Percentiles rank a stretch among this genome's conserved stretches.
Conservation (phyloP, 495 filamentous ascomycete species). For the Xylaria nigripes region DNA sequence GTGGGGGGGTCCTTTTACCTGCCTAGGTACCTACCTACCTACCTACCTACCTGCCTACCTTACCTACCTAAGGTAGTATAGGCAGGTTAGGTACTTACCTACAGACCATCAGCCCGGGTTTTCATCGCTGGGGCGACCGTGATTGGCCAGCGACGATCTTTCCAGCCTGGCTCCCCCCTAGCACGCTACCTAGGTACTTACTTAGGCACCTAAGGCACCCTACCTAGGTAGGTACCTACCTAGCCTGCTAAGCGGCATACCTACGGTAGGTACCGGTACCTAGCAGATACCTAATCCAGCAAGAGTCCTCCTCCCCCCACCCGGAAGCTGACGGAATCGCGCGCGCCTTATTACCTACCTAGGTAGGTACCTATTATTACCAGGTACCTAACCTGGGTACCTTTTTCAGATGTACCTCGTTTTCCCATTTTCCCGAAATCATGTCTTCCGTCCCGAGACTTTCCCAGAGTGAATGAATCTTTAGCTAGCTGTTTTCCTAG, state of each 20-base stretch:
- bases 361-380: no score
- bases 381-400: neutral
- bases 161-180: neutral
- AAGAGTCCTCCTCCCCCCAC: no score
- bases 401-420: neutral
- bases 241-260: no score
- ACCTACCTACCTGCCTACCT: no score
- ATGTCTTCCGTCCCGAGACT: constrained; percentile 5
- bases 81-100: no score
- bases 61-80: no score
- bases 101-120: constrained; percentile 10
- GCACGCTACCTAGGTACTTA: neutral
- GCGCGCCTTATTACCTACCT: constrained; percentile 13
- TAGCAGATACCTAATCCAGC: no score
- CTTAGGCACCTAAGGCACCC: neutral
- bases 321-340: constrained; percentile 24
- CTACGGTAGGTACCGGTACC: no score
- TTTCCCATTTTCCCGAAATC: constrained; percentile 8
- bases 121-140: constrained; percentile 12
- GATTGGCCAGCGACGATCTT: neutral
- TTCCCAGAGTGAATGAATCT: constrained; percentile 15
- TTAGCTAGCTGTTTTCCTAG: neutral
- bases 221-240: neutral
- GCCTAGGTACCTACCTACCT: no score
- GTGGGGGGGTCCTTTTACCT: neutral